Evolutionary conservation across 225 moss, liverwort and hornwort genomes (phyloP), one percentile per base, ranked within the genome.

Genomic region (Sphagnum contortum): DNA sequence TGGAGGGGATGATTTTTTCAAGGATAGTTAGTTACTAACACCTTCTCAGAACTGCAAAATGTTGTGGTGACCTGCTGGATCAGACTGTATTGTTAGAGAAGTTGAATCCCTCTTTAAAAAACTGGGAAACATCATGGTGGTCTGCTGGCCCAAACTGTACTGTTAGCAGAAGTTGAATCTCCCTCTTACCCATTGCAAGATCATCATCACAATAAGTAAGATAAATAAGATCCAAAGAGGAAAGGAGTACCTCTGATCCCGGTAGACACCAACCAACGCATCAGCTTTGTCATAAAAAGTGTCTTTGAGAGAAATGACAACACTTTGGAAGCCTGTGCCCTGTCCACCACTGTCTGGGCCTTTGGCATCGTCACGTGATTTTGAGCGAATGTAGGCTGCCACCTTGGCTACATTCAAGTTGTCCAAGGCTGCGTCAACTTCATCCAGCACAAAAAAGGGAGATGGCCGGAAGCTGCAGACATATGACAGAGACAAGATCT

Each of bases 351-450:
- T 80, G 63, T 98, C 93, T 5, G 76, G 81, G 45, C 85, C 87
- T 74, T 91, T 98, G 45, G 76, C 87, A 47, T 90, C 96, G 29
- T 91, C 73, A 50, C 89, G 87, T 9, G 93, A 93, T 67, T 93
- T 91, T 3, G 91, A 87, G 66, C 93, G 81, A 49, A 93, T 89
- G 74, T 87, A 98, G n/a, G 98, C 93, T 46, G 91, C 98, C 44
- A 98, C 98, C 71, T 98, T 93, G 45, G 98, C 98, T 9, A 98
- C 93, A 52, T 98, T 98, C 57, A 93, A 75, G 71, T 93, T 91
- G 79, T 98, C 98, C 49, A 98, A 72, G 47, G 98, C 98, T 57
- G 93, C 98, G 73, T 98, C 98, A 63, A 98, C 96, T 77, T 98
- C 96, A 50, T 93, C 77, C 65, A 84, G 29, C 66, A 89, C 83